These are phyloP conservation scores for Hibiscus syriacus DNA, from an alignment of 345 rosid species.

Conservation along the genomic window DNA sequence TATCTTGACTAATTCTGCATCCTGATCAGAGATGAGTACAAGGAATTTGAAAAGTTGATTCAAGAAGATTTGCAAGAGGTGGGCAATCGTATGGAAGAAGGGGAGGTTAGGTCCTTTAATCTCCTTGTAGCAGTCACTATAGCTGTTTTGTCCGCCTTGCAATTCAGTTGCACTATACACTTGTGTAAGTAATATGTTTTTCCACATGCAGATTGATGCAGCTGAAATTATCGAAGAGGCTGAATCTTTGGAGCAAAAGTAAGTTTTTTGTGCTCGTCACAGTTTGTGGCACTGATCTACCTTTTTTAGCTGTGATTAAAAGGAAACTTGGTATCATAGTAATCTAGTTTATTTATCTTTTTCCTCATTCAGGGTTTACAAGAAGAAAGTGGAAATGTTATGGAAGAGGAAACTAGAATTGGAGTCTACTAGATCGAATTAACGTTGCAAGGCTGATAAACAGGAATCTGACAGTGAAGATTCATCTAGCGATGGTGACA, in stretches of 20 bases:
- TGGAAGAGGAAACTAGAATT: conserved; percentile 65
- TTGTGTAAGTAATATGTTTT: neutral
- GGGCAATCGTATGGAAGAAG: conserved; percentile 91
- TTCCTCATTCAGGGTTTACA: conserved; percentile 34
- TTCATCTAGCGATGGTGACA: conserved; percentile 59
- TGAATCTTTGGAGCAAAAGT: conserved; percentile 86
- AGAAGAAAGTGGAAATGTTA: conserved; percentile 59
- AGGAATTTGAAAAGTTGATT: conserved; percentile 85
- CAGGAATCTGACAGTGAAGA: conserved; percentile 35
- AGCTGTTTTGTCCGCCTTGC: too few species aligned
- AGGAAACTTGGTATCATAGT: neutral
- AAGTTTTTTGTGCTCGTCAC: conserved; percentile 14
- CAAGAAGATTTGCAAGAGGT: conserved; percentile 87
- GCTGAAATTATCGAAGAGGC: conserved; percentile 89
- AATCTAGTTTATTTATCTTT: neutral
- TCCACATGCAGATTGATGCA: conserved; percentile 69
- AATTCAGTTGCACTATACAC: neutral
- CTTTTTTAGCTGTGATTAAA: neutral
- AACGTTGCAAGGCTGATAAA: conserved; percentile 34
- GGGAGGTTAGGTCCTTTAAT: conserved; percentile 49
- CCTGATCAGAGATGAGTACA: conserved; percentile 74
- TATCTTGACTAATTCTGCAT: neutral
- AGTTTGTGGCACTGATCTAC: neutral
- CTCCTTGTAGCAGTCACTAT: neutral
- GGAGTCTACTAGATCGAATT: conserved; percentile 49